Conservation (phyloP, 2,329 filamentous ascomycete genomes). For the Reticulascus tulasneorum region DNA sequence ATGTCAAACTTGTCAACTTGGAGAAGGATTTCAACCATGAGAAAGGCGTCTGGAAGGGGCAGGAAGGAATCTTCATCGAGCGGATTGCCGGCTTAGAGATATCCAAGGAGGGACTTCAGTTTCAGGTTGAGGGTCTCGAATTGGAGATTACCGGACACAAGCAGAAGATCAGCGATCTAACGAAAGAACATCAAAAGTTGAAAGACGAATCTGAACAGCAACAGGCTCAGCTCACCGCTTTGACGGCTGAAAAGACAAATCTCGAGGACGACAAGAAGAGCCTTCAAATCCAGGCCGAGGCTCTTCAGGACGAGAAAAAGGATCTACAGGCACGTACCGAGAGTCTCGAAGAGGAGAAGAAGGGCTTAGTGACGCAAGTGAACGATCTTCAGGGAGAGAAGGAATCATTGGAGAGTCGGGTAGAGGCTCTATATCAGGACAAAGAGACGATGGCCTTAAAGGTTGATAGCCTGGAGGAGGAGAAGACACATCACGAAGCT, state of each 20-base stretch:
- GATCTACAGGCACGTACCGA: constrained; percentile 10
- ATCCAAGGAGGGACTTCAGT: constrained; percentile 10
- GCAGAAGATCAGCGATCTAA: constrained; percentile 11
- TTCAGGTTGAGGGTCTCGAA: constrained; percentile 9
- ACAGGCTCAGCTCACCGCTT: constrained; percentile 8
- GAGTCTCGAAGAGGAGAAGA: constrained; percentile 10
- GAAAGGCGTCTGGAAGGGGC: constrained; percentile 10
- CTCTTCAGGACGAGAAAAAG: constrained; percentile 8
- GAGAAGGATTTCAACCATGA: constrained; percentile 10
- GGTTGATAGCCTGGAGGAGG: constrained; percentile 9
- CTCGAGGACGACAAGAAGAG: constrained; percentile 9
- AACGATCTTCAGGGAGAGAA: constrained; percentile 11
- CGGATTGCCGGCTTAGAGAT: constrained; percentile 13
- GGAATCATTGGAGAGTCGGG: constrained; percentile 1
- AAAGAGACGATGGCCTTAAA: constrained; percentile 10
- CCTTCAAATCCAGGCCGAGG: constrained; percentile 10
- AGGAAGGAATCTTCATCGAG: constrained; percentile 12
- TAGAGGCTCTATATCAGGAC: constrained; percentile 11
- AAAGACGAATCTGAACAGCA: constrained; percentile 7
- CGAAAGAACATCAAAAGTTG: constrained; percentile 10
- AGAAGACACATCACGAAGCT: constrained; percentile 8
- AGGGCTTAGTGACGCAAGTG: constrained; percentile 8
- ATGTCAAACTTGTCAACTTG: constrained; percentile 5
- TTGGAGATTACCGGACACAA: constrained; percentile 7
- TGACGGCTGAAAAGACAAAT: constrained; percentile 10